Conservation (phyloP, 768 basidiomycete genomes). For the Podaxis carcinomalis region DNA sequence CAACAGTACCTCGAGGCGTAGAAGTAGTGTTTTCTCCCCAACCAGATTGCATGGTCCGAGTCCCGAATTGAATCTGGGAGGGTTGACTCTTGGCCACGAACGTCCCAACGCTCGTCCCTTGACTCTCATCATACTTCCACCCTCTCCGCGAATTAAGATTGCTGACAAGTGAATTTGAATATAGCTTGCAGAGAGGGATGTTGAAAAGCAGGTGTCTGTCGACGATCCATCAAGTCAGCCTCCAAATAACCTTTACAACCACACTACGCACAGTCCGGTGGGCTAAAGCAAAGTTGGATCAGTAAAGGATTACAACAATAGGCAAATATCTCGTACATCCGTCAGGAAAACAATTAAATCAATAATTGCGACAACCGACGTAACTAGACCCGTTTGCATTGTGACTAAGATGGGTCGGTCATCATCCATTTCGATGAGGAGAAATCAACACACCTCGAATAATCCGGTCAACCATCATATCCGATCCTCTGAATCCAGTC, state of each 20-base stretch:
- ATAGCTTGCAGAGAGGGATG: slow-evolving; percentile 34
- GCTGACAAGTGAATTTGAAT: slow-evolving; percentile 38
- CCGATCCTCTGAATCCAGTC: no score
- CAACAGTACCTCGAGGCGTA: background rate
- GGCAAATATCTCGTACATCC: no score
- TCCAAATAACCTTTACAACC: background rate
- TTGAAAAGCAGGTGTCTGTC: slow-evolving; percentile 33
- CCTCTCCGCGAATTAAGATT: slow-evolving; percentile 28
- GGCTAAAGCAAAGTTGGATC: background rate
- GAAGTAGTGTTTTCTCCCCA: background rate
- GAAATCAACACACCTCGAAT: no score
- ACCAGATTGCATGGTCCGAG: no score
- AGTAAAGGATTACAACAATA: background rate
- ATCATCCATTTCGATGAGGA: no score
- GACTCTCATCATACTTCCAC: slow-evolving; percentile 19
- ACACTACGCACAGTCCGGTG: background rate
- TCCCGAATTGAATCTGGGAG: background rate
- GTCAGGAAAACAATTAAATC: no score
- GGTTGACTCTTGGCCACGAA: background rate
- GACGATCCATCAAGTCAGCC: background rate
- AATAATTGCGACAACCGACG: no score
- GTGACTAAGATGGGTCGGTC: no score
- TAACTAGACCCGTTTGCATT: no score
- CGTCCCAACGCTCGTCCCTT: background rate
- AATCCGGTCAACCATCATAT: no score